Conservation (phyloP, 192 early-diverging fungal genomes). For the Coemansia sp. region DNA sequence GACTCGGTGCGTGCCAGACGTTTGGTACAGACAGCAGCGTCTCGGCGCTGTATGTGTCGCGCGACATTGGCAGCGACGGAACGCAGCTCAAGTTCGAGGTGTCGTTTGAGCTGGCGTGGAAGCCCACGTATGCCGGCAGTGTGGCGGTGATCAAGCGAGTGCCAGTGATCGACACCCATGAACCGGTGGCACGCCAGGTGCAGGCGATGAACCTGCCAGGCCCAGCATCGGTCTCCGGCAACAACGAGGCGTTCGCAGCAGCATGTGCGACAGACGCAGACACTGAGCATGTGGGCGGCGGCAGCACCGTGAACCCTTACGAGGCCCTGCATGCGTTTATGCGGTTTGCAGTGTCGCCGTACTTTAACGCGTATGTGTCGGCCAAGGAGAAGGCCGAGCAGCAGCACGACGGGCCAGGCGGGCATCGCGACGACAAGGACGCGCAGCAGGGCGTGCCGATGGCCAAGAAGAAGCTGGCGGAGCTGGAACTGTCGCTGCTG, state of each 20-base stretch:
- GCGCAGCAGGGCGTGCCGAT: constrained; percentile 76
- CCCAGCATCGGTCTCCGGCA: constrained; percentile 33
- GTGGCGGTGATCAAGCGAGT: constrained; percentile 77
- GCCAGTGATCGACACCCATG: constrained; percentile 67
- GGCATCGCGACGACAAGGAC: constrained; percentile 62
- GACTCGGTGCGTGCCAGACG: constrained; percentile 66
- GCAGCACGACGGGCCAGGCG: constrained; percentile 46
- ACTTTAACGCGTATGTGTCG: constrained; percentile 91
- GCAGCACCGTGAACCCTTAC: constrained; percentile 61
- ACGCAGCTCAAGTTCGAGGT: constrained; percentile 55
- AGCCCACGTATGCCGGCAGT: constrained; percentile 69
- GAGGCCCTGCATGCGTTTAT: constrained; percentile 89
- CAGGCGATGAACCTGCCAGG: constrained; percentile 92
- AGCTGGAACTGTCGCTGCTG: constrained; percentile 91
- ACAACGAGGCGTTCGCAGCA: constrained; percentile 2
- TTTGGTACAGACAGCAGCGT: constrained; percentile 76
- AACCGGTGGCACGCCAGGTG: constrained; percentile 75
- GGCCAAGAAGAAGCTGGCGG: constrained; percentile 98
- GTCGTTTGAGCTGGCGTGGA: constrained; percentile 73
- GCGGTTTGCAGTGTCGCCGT: constrained; percentile 90
- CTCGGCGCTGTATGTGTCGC: constrained; percentile 75
- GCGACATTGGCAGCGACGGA: constrained; percentile 55
- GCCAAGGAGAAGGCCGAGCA: constrained; percentile 64
- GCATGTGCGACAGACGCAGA: constrained; percentile 25
- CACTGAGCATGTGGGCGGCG: background rate